Evolutionary conservation across 2,329 filamentous ascomycete species (phyloP).

Genomic region (Cytospora paraplurivora): DNA sequence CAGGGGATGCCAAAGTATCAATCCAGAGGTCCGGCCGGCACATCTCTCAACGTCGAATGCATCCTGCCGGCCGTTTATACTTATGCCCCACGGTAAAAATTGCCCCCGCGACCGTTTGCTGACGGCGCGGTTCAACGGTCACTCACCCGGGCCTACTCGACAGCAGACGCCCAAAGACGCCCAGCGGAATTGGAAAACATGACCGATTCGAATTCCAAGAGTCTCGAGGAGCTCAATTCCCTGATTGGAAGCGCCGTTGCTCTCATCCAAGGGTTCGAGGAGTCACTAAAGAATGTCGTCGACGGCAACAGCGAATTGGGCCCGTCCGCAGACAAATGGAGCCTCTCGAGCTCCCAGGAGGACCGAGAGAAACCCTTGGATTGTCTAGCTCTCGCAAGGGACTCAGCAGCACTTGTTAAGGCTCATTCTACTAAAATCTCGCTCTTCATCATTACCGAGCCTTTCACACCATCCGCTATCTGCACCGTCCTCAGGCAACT

Average conservation of each 20-base stretch:
- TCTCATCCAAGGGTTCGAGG: slow-evolving; percentile 30
- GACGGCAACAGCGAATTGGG: slow-evolving; percentile 26
- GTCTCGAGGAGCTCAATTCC: slow-evolving; percentile 32
- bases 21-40: not conserved
- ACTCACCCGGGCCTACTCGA: not conserved
- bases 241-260: slow-evolving; percentile 33
- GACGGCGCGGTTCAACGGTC: slow-evolving; percentile 12
- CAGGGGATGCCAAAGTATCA: too few relatives aligned
- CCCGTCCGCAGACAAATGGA: slow-evolving; percentile 20
- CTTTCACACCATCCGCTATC: slow-evolving; percentile 80
- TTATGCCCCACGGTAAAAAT: slow-evolving; percentile 13
- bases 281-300: slow-evolving; percentile 23
- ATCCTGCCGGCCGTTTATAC: not conserved
- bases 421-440: slow-evolving; percentile 87
- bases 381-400: slow-evolving; percentile 68
- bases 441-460: slow-evolving; percentile 81
- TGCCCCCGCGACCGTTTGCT: slow-evolving; percentile 18
- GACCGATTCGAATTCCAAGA: slow-evolving; percentile 16
- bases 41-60: not conserved
- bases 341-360: slow-evolving; percentile 27
- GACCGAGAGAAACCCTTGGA: slow-evolving; percentile 42
- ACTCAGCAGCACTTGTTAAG: slow-evolving; percentile 72
- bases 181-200: slow-evolving; percentile 2
- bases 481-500: slow-evolving; percentile 70
- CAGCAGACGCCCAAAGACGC: not conserved